phyloP scores from a whole-genome alignment of 2,329 filamentous ascomycete genomes.

The Phaeosphaeria sp. region DNA sequence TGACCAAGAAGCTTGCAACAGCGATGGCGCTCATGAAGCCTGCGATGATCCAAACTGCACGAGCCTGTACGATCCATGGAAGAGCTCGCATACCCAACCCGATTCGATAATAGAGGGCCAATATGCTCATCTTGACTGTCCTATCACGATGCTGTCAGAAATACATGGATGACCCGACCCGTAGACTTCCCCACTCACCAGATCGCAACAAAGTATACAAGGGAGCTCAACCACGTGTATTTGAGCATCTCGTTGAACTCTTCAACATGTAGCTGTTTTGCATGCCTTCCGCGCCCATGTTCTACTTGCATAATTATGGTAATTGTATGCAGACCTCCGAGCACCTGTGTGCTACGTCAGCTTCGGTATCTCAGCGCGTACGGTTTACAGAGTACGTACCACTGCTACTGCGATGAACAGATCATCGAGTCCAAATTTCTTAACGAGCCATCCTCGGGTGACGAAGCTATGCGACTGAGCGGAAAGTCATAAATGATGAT shows the following conservation, averaged over 20 bases:
- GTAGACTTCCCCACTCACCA: conserved; percentile 17
- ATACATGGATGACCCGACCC: too few relatives aligned
- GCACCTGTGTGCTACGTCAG: conserved; percentile 13
- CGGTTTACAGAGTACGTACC: background rate
- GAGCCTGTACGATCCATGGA: conserved; percentile 29
- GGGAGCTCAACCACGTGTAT: conserved; percentile 37
- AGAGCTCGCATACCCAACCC: conserved; percentile 30
- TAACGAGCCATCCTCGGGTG: conserved; percentile 32
- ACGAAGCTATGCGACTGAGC: conserved; percentile 21
- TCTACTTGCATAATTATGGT: conserved; percentile 35
- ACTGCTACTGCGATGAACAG: conserved; percentile 34
- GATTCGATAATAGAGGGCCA: conserved; percentile 37
- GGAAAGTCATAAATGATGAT: conserved; percentile 1
- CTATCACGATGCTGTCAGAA: conserved; percentile 9
- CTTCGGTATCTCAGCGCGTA: too few relatives aligned
- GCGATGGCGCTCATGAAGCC: conserved; percentile 28
- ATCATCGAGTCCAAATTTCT: conserved; percentile 35
- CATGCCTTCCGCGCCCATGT: conserved; percentile 31
- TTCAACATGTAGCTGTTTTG: conserved; percentile 19
- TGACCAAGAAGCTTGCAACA: conserved; percentile 29
- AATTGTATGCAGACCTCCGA: conserved; percentile 33
- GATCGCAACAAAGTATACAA: conserved; percentile 36
- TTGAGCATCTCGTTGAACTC: conserved; percentile 31
- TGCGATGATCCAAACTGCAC: conserved; percentile 28
- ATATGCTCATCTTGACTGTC: conserved; percentile 41